Conservation (phyloP, 257 asterid species). For the Solanum okadae region DNA sequence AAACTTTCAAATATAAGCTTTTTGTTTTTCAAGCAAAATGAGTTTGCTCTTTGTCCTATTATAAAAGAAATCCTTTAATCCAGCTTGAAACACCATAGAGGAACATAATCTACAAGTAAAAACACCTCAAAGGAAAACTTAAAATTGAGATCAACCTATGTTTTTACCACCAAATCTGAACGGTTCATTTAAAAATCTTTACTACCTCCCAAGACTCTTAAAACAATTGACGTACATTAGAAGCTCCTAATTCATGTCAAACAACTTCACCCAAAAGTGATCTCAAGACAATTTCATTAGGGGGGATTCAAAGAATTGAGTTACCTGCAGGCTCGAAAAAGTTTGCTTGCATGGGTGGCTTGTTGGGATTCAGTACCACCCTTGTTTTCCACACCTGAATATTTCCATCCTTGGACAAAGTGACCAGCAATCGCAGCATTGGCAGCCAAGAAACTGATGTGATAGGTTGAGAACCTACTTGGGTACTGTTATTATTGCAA, state of each 20-base stretch:
- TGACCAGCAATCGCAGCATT: slow-evolving; percentile 72
- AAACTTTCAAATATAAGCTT: neutral
- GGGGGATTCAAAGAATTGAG: slow-evolving; percentile 11
- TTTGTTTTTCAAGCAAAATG: neutral
- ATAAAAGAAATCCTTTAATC: neutral
- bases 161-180: neutral
- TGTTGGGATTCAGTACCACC: slow-evolving; percentile 68
- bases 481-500: slow-evolving; percentile 67
- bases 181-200: neutral
- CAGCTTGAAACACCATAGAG: neutral
- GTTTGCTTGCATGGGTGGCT: slow-evolving; percentile 88
- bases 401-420: slow-evolving; percentile 92
- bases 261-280: neutral
- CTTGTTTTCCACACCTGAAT: slow-evolving; percentile 98
- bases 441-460: slow-evolving; percentile 92
- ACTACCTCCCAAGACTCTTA: neutral
- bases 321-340: slow-evolving; percentile 98
- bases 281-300: neutral
- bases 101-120: neutral
- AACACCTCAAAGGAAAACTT: neutral
- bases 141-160: neutral
- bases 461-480: slow-evolving; percentile 99
- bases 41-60: neutral
- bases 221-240: neutral
- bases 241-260: neutral